Evolutionary conservation across 495 filamentous ascomycete species (phyloP), one percentile per base, ranked within the genome.

Genomic region (Trichoderma erinaceum): DNA sequence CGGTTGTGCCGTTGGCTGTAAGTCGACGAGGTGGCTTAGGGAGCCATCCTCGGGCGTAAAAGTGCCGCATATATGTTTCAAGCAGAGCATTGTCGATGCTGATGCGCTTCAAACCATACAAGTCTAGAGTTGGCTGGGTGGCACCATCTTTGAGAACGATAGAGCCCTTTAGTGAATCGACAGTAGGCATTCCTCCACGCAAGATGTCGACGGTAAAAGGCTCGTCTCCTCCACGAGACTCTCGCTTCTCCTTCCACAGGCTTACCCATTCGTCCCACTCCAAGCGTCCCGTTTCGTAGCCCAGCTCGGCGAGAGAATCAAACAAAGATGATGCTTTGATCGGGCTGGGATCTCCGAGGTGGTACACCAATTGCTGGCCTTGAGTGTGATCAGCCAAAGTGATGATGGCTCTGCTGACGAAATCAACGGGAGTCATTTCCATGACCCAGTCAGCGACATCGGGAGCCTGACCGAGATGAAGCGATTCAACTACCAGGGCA

Each of bases 371-470:
- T 68, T 87, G 85, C 18, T 84, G 77, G 12, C 78, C 76, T 15
- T 84, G 73, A 0, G 77, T 82, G 52, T 87, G 79, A 15, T 84
- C 83, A 46, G 82, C 78, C 63, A 90, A 82, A 48, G 86, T 82
- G 41, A 88, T 73, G 67, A 90, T 89, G 0, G 85, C 82, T 69
- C 85, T 84, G 75, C 84, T 88, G 66, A 90, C 85, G 66, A 89
- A 89, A 75, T 90, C 87, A 3, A 88, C 88, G 0, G 88, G 88
- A 3, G 88, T 89, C 87, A 89, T 89, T 76, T 90, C 88, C 0
- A 86, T 86, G 35, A 85, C 83, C 87, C 88, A 90, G 65, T 85
- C 87, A 44, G 85, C 79, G 27, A 89, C 84, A 66, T 88, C 83
- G 0, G 87, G 87, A 5, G 82, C 82, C 66, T 83, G 83, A 25